Conservation (phyloP, 2,329 filamentous ascomycete species). For the Stromatinia cepivora region DNA sequence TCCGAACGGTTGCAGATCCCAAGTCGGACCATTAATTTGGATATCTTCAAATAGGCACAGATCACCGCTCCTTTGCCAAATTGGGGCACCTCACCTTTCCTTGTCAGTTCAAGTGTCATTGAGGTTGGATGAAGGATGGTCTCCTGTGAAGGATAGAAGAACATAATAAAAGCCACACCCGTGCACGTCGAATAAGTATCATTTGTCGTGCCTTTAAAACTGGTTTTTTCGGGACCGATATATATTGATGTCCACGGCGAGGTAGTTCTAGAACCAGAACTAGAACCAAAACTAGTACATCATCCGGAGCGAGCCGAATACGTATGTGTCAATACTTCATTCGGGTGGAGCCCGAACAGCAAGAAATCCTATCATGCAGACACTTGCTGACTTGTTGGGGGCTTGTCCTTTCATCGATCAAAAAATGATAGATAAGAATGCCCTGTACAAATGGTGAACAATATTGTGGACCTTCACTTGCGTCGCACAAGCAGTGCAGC, state of each 20-base stretch:
- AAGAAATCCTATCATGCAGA: not conserved
- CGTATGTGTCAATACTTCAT: not conserved
- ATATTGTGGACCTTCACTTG: not conserved
- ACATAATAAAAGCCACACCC: not conserved
- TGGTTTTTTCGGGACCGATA: not conserved
- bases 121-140: not conserved
- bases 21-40: not conserved
- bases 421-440: slow-evolving; percentile 7
- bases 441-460: not conserved
- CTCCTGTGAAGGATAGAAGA: not conserved
- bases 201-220: not conserved
- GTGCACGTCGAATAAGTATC: not conserved
- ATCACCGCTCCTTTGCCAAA: not conserved
- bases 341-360: slow-evolving; percentile 1
- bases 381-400: not conserved
- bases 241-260: not conserved
- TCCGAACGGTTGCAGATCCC: slow-evolving; percentile 7
- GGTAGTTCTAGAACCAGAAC: slow-evolving; percentile 4
- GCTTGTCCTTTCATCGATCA: not conserved
- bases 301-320: not conserved
- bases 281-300: not conserved
- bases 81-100: not conserved
- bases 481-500: not conserved
- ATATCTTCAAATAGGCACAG: not conserved
- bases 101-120: not conserved